Evolutionary conservation across 2,329 filamentous ascomycete genomes (phyloP).

Genomic region (Phoma herbarum): DNA sequence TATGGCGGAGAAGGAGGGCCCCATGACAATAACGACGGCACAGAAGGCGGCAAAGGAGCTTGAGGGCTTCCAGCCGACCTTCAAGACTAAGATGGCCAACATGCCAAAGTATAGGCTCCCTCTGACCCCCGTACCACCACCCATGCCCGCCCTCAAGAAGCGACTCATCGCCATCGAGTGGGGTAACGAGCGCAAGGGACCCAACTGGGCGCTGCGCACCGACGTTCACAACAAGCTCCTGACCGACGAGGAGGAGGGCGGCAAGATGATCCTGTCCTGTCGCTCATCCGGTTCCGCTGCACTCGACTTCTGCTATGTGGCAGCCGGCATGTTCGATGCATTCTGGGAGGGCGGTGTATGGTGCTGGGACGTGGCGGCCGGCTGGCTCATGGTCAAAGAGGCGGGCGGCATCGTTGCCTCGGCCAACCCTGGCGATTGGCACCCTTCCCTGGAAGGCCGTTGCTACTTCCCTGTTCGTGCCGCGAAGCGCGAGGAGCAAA

Average conservation of each 20-base stretch:
- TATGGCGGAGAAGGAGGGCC: not conserved
- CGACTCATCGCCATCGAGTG: constrained; percentile 50
- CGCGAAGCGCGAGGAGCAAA: constrained; percentile 44
- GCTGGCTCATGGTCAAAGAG: constrained; percentile 51
- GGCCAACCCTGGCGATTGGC: constrained; percentile 50
- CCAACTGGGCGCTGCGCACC: constrained; percentile 50
- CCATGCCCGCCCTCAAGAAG: constrained; percentile 41
- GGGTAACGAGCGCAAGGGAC: constrained; percentile 49
- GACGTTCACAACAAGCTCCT: constrained; percentile 41
- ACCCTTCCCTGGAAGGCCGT: constrained; percentile 46
- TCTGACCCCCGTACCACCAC: constrained; percentile 32
- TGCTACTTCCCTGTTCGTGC: constrained; percentile 47
- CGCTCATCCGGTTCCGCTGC: constrained; percentile 50
- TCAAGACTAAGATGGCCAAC: constrained; percentile 10
- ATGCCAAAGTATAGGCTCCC: constrained; percentile 40
- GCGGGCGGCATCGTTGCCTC: constrained; percentile 49
- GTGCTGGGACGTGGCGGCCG: constrained; percentile 51
- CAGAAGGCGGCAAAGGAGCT: not conserved
- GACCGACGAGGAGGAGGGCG: constrained; percentile 37
- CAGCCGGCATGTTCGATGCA: constrained; percentile 44
- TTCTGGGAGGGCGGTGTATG: constrained; percentile 52
- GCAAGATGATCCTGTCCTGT: constrained; percentile 47
- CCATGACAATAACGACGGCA: not conserved
- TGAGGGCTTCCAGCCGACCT: constrained; percentile 1
- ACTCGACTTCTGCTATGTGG: constrained; percentile 52